Conservation (phyloP, 495 filamentous ascomycete genomes). For the Penicilliopsis zonata region DNA sequence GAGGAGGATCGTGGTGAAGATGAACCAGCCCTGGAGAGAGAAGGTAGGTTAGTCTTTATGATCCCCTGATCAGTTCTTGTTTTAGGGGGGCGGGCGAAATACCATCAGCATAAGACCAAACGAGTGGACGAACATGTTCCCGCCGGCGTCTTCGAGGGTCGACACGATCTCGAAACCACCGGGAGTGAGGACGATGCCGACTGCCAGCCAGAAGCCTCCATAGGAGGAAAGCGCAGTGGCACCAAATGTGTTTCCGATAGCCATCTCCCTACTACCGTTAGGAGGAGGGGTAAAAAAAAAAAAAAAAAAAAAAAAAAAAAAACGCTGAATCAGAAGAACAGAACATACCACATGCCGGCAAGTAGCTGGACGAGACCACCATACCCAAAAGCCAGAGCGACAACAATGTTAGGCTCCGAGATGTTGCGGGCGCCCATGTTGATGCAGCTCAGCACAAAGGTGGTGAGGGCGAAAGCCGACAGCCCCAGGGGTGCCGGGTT, state of each 20-base stretch:
- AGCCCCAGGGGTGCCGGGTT: constrained; percentile 83
- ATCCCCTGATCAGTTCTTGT: no score
- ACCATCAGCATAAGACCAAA: constrained; percentile 80
- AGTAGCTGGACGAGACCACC: constrained; percentile 86
- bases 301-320: background rate
- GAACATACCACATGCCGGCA: constrained; percentile 92
- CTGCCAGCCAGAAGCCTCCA: constrained; percentile 94
- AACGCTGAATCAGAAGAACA: background rate
- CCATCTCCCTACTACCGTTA: constrained; percentile 71
- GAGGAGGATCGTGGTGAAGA: constrained; percentile 86
- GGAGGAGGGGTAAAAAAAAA: background rate
- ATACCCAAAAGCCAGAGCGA: constrained; percentile 64
- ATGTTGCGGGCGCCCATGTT: constrained; percentile 61
- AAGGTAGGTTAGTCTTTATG: no score
- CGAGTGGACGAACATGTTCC: constrained; percentile 44
- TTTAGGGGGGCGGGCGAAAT: constrained; percentile 15
- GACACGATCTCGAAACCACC: constrained; percentile 51
- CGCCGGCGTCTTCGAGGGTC: constrained; percentile 6
- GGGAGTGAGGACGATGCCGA: constrained; percentile 79
- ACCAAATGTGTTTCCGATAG: constrained; percentile 94
- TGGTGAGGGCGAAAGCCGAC: constrained; percentile 87
- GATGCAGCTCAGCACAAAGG: constrained; percentile 80
- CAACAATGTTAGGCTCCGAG: constrained; percentile 50
- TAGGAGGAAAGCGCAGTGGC: constrained; percentile 94
- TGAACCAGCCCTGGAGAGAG: constrained; percentile 67